Base-by-base conservation (phyloP, 2,329 filamentous ascomycete species). In the Biscogniauxia mediterranea region DNA sequence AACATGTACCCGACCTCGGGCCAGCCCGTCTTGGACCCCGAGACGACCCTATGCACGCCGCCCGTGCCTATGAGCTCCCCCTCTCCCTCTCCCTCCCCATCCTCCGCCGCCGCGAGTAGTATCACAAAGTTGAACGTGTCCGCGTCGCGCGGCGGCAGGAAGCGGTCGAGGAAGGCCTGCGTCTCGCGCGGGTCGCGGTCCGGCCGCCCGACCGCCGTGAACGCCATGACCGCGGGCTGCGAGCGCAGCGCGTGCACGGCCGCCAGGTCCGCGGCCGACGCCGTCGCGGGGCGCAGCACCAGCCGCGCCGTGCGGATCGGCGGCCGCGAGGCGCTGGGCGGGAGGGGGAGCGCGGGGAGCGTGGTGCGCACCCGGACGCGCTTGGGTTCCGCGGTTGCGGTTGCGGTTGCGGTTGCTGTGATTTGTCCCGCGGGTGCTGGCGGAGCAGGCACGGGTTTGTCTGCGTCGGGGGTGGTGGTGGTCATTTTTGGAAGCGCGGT, bases 151-250 rank as follows among this genome's bases (percentile, higher is more conserved):
- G 81, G 82, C 1, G 83, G 76, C n/a, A 85, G 70, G 32, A 77
- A 79, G 11, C 64, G 65, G 4, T 71, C 70, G 54, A 85, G 68
- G 55, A 70, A 78, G 23, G 61, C 66, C 61, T 73, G 73, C 9
- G 84, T 83, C 60, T 79, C 77, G 1, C 76, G 78, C 1, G 79
- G 55, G 66, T 80, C 75, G 57, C 68, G 62, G 73, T 88, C 82
- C 8, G 75, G 66, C 8, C 66, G 59, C 60, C 79, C 80, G 64
- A 69, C 65, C 2, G 63, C 58, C 57, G 86, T 87, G 79, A 82
- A 87, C 58, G 73, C 72, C 88, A 91, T 90, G 54, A 88, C 84
- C 65, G 87, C 85, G 4, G 81, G 79, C 69, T 87, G 79, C 15
- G 77, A 78, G 23, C 87, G 84, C 57, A 91, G 76, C 21, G 74